Evolutionary conservation across 495 filamentous ascomycete species (phyloP).

Genomic region (Neurospora tetraspora): DNA sequence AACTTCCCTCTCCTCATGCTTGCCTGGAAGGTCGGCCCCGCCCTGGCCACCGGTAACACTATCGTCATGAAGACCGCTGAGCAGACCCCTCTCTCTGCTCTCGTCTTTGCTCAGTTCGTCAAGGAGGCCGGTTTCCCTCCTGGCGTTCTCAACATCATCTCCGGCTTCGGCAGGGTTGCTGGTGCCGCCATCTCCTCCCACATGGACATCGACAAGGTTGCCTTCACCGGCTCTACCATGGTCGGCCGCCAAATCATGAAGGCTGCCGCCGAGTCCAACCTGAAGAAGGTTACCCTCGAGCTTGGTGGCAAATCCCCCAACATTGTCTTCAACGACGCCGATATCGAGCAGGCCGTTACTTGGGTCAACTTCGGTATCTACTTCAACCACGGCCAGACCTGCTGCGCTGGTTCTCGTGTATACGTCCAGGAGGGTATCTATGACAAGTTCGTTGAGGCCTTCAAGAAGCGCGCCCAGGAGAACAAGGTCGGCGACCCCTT

Average conservation of each 20-base stretch:
- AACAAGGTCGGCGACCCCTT: conserved; percentile 95
- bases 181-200: conserved; percentile 87
- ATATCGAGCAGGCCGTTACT: conserved; percentile 91
- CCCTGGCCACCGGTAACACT: conserved; percentile 81
- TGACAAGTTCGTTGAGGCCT: conserved; percentile 81
- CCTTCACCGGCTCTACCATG: conserved; percentile 91
- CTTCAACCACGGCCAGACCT: conserved; percentile 98
- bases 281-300: conserved; percentile 99
- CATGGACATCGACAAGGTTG: conserved; percentile 98
- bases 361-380: conserved; percentile 99
- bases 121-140: conserved; percentile 95
- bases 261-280: conserved; percentile 85
- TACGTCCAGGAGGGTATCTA: conserved; percentile 95
- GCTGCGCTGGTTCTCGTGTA: conserved; percentile 91
- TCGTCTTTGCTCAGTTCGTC: conserved; percentile 68
- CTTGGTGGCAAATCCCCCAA: conserved; percentile 97
- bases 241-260: conserved; percentile 92
- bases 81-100: conserved; percentile 86
- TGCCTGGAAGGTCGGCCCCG: conserved; percentile 95
- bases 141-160: conserved; percentile 92
- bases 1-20: conserved; percentile 98
- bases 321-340: conserved; percentile 92
- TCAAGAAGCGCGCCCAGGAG: conserved; percentile 73
- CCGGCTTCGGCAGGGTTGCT: conserved; percentile 79
- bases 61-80: conserved; percentile 92